Base-by-base conservation (phyloP, 148 eudicot genomes). In the Chenopodium suecicum region DNA sequence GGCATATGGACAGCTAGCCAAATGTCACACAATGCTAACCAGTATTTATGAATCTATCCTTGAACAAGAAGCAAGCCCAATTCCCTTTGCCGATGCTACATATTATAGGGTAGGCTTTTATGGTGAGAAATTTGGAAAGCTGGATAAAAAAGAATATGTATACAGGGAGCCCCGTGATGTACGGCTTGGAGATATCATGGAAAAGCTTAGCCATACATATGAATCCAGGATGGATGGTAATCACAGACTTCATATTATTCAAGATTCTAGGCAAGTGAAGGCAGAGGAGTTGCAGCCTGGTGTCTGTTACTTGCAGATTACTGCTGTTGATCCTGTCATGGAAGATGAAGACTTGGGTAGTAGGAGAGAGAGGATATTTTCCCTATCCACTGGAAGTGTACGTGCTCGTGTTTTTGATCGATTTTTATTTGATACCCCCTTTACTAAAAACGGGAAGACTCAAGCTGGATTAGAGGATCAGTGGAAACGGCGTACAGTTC, bases 291-390 rank as follows among this genome's bases (percentile, higher is more conserved):
- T 97, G 91, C 95, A 94, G 87, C 89, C 94, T 12, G 97, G 94
- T 74, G 94, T 91, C 80, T 94, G 97, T 87, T 94, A 97, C 86
- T 82, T 97, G 84, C 99, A 97, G 84, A 94, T 97, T 83, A 97
- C 99, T 82, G 99, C 99, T 48, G 99, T 97, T 67, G 99, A 97
- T 82, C 97, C 99, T 22, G 99, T 97, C 31, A 97, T 97, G 99
- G 99, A 97, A 89, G 99, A 97, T 86, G 99, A 97, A 88, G 98
- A 97, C 80, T 84, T 97, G 29, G 99, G 98, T 70, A 97, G 99
- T 83, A 91, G 99, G 86, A 94, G 99, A 81, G 99, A 97, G 88
- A 91, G 99, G 64, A 97, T 94, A 75, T 89, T 97, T 71, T 94
- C 99, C 52, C 97, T 97, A 78, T 94, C 98, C 60, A 90, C 99